Base-by-base conservation (phyloP, 805 yeast species). In the Wickerhamiella qilinensis region DNA sequence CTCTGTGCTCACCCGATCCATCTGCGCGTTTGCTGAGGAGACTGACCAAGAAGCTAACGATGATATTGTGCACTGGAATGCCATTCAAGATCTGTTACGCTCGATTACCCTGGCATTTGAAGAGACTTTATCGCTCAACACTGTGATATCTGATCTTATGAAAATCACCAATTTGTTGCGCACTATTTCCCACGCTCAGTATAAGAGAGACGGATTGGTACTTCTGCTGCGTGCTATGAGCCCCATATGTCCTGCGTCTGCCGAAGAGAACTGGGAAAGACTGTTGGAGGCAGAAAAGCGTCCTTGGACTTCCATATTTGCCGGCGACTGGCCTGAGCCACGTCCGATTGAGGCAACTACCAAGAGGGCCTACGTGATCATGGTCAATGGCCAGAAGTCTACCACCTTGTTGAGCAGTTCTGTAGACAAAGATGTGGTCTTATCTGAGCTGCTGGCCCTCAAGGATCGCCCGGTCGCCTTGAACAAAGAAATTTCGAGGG, bases 121-220 rank as follows among this genome's bases (percentile, higher is more conserved):
- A 18, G 62, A 58, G 1, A 67, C 71, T 1, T 58, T 79, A 20
- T 66, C 85, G 0, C 62, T 88, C 54, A 88, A 91, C 56, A 86
- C 95, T 0, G 75, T 84, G 1, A 71, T 91, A 19, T 82, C 96
- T 0, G 93, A 85, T 53, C 79, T 74, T 51, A 88, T 85, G 94
- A 91, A 85, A 51, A 55, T 77, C 36, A 78, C 93, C 9, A 45
- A 53, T 2, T 66, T 69, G 0, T 32, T 63, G 3, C 65, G 66
- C 28, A 51, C 59, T 5, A 48, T 57, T 1, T 45, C 53, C 1
- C 58, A 72, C 8, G 55, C 59, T 31, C 58, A 70, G 1, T 67
- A 67, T 42, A 45, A 43, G 14, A 20, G 18, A 2, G 29, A 35
- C 1, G 47, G 46, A 1, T 38, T 46, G 20, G 62, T 67, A 45